These are phyloP conservation scores for Adansonia digitata DNA, from an alignment of 345 rosid species.

Conservation along the genomic window DNA sequence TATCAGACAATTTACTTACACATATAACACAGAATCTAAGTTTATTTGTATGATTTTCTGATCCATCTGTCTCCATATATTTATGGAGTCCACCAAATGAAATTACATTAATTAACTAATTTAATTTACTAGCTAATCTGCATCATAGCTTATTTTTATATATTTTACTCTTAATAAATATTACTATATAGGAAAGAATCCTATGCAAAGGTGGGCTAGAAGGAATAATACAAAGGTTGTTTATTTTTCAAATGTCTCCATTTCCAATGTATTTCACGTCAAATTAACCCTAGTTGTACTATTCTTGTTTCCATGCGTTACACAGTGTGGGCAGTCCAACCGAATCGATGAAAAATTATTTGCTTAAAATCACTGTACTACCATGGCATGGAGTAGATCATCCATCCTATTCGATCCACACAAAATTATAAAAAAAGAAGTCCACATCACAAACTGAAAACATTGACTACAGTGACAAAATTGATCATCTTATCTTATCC, in stretches of 20 bases:
- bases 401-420: neutral
- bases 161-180: neutral
- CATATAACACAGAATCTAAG: neutral
- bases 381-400: neutral
- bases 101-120: neutral
- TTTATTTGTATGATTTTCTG: neutral
- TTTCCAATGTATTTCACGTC: neutral
- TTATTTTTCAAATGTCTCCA: neutral
- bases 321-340: neutral
- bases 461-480: neutral
- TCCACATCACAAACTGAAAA: neutral
- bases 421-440: neutral
- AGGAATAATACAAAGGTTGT: neutral
- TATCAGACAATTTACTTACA: neutral
- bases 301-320: neutral
- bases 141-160: neutral
- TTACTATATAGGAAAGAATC: neutral
- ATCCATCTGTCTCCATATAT: neutral
- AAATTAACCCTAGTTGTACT: neutral
- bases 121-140: neutral
- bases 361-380: neutral
- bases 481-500: neutral
- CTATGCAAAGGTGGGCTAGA: neutral
- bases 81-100: slow-evolving; percentile 3
- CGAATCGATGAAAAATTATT: neutral